Evolutionary conservation across 2,329 filamentous ascomycete species (phyloP).

Genomic region (Pleurostoma richardsiae): DNA sequence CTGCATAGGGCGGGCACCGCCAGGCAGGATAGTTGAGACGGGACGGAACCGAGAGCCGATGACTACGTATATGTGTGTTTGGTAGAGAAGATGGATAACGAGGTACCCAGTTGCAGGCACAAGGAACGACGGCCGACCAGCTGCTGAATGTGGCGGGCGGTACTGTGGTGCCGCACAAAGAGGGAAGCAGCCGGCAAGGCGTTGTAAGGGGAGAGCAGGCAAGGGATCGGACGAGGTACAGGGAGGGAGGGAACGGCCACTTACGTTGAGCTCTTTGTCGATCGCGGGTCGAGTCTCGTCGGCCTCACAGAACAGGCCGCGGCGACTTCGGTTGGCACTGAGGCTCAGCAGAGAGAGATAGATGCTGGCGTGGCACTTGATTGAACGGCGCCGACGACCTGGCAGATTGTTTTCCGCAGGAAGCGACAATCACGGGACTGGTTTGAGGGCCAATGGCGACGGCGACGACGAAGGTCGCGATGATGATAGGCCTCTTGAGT

Average conservation of each 20-base stretch:
- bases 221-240: neutral
- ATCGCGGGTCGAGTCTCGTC: neutral
- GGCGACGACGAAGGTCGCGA: constrained; percentile 33
- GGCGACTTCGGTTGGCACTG: neutral
- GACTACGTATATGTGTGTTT: neutral
- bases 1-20: neutral
- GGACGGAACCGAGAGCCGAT: neutral
- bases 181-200: neutral
- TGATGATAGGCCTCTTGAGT: constrained; percentile 45
- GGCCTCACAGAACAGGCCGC: constrained; percentile 2
- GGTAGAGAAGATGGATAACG: too few species aligned
- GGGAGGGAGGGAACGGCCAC: neutral
- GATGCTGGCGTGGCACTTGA: constrained; percentile 16
- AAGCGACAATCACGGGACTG: constrained; percentile 47
- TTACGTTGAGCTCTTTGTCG: neutral
- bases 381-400: constrained; percentile 21
- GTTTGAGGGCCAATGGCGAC: constrained; percentile 40
- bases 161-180: neutral
- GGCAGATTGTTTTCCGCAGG: constrained; percentile 36
- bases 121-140: neutral
- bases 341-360: neutral
- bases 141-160: neutral
- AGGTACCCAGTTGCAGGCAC: neutral
- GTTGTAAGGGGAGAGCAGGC: neutral
- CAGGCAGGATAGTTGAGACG: neutral